Evolutionary conservation across 2,329 filamentous ascomycete species (phyloP), one percentile per base, ranked within the genome.

Genomic region (Pseudonectria foliicola): DNA sequence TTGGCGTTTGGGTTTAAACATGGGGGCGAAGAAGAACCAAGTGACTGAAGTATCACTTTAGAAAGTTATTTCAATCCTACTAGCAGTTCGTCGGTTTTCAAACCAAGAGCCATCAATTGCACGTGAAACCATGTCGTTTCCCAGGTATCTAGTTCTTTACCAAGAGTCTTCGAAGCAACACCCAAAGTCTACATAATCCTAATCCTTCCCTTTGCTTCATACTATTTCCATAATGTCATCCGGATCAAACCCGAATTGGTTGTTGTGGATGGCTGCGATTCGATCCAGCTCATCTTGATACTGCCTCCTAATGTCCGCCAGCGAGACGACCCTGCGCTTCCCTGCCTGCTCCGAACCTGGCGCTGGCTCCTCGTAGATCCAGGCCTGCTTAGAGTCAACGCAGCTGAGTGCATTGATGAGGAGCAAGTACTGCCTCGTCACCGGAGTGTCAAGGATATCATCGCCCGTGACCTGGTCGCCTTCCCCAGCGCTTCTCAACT

Each of bases 321-420:
- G 65, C 23, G 86, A 95, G 12, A 96, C 74, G 25, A 96, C 79
- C 55, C 76, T 82, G 42, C 89, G 78, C 65, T 82, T 83, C 11
- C 60, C 48, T 25, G 37, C 48, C 13, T 50, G 53, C 25, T 46
- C 46, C n/a, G 40, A 37, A 6, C 38, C 46, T 7, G 45, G 35
- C 7, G 45, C 35, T 10, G 56, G 50, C 34, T 62, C 55, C 57
- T 59, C 52, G 31, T 75, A 79, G 56, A 94, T 77, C 75, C 93
- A 98, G 52, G 95, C 84, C 43, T 85, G 78, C 47, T 74, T 77
- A 38, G 80, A 69, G 31, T 85, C 79, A 27, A 95, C 87, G 44
- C 87, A 95, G 46, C 84, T 86, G 41, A 98, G 69, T 1, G 87
- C 82, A 57, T 98, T 98, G 65, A 98, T 94, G 29, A 98, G 74